phyloP scores from a whole-genome alignment of 2,329 filamentous ascomycete genomes.

The Cercospora sp. region DNA sequence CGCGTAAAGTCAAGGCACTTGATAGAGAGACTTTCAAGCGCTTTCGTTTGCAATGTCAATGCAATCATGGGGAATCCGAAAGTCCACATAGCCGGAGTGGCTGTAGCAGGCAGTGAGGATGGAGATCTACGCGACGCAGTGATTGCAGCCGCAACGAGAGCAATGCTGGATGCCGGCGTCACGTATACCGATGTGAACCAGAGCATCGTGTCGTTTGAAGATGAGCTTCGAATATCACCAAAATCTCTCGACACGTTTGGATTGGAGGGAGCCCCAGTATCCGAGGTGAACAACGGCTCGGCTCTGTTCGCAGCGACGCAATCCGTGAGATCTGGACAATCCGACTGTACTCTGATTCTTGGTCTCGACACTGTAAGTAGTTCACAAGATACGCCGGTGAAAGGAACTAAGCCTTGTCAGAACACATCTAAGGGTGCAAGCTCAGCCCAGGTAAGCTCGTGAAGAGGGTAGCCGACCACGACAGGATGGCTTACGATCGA shows the following conservation, averaged over 20 bases:
- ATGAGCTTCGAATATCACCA: constrained; percentile 22
- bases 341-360: constrained; percentile 28
- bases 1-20: not conserved
- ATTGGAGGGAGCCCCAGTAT: constrained; percentile 25
- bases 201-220: constrained; percentile 26
- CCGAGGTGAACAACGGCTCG: constrained; percentile 26
- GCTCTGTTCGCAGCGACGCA: constrained; percentile 26
- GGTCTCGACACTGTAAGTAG: constrained; percentile 26
- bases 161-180: constrained; percentile 33
- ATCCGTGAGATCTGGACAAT: constrained; percentile 24
- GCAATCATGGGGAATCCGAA: constrained; percentile 23
- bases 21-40: not conserved
- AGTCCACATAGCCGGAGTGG: constrained; percentile 31
- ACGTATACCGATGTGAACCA: constrained; percentile 31
- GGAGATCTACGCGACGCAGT: constrained; percentile 14
- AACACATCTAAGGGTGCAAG: not conserved
- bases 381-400: not conserved
- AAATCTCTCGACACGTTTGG: constrained; percentile 28
- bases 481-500: constrained; percentile 15
- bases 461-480: not conserved
- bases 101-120: constrained; percentile 15
- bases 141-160: constrained; percentile 30
- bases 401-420: not conserved
- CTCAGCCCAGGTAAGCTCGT: not conserved
- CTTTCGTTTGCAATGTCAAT: not conserved